A percentile compares a stretch with the other conserved stretches of the same genome.
Evolutionary conservation across 73 alveolate genomes (phyloP).

Genomic region (Paramecium pentaurelia): DNA sequence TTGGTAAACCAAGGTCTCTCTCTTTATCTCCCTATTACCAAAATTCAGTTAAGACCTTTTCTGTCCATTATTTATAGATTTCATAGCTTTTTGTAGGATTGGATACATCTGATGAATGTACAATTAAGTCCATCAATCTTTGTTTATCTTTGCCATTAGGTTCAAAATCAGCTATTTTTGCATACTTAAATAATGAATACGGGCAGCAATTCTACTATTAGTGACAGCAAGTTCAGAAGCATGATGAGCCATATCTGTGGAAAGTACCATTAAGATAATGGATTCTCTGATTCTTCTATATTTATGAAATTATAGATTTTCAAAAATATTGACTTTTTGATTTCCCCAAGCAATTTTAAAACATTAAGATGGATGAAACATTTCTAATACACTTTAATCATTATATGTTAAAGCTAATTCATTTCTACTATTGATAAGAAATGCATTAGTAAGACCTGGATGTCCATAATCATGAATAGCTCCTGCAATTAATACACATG

Average conservation of each 20-base stretch:
- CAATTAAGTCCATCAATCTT: conserved; percentile 63
- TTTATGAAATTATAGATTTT: conserved; percentile 60
- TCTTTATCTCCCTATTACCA: conserved; percentile 81
- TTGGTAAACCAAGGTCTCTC: conserved; percentile 74
- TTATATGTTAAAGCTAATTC: conserved; percentile 83
- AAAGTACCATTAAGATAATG: conserved; percentile 78
- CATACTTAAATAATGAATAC: background rate
- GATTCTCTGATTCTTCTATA: conserved; percentile 72
- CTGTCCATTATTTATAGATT: conserved; percentile 70
- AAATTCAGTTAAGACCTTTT: conserved; percentile 68
- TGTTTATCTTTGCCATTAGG: conserved; percentile 71
- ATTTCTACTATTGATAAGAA: conserved; percentile 74
- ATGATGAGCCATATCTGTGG: conserved; percentile 89
- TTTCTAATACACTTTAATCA: conserved; percentile 80
- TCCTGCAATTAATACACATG: conserved; percentile 76
- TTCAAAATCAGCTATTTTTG: conserved; percentile 61
- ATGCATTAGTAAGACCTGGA: conserved; percentile 81
- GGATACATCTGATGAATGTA: conserved; percentile 77
- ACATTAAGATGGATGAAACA: conserved; percentile 75
- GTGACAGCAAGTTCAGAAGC: conserved; percentile 68
- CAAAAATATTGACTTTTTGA: background rate
- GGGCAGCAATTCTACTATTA: conserved; percentile 65
- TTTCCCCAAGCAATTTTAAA: conserved; percentile 62
- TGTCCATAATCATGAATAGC: conserved; percentile 88
- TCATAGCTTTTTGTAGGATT: conserved; percentile 73